These are phyloP conservation scores for Mycena rosella DNA, from an alignment of 768 basidiomycete genomes.

Conservation along the genomic window DNA sequence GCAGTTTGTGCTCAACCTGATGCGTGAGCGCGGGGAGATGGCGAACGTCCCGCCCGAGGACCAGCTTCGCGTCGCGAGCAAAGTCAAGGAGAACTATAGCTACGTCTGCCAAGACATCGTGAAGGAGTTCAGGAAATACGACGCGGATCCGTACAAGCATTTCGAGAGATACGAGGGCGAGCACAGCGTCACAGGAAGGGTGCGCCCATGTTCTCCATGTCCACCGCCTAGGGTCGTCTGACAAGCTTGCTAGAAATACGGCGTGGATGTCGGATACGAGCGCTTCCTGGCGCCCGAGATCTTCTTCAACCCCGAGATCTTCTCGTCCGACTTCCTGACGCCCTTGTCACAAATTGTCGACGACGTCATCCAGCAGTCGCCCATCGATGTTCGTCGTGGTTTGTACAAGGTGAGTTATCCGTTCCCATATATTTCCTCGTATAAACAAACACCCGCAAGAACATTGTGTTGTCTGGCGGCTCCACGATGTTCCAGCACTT, in stretches of 20 bases:
- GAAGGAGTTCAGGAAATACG: slow-evolving; percentile 98
- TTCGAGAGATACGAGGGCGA: slow-evolving; percentile 96
- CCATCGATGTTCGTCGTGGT: slow-evolving; percentile 97
- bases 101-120: slow-evolving; percentile 99
- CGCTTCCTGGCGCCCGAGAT: slow-evolving; percentile 99
- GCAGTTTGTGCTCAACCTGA: slow-evolving; percentile 94
- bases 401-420: slow-evolving; percentile 82
- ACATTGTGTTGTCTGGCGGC: slow-evolving; percentile 96
- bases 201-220: slow-evolving; percentile 50
- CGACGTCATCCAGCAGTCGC: slow-evolving; percentile 93
- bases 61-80: slow-evolving; percentile 90
- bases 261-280: slow-evolving; percentile 96
- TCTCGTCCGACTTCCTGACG: slow-evolving; percentile 96
- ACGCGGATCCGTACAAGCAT: slow-evolving; percentile 94
- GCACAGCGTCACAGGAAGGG: slow-evolving; percentile 92
- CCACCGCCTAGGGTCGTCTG: slow-evolving; percentile 15
- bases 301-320: slow-evolving; percentile 99
- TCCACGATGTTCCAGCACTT: slow-evolving; percentile 99
- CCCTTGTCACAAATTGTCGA: slow-evolving; percentile 97
- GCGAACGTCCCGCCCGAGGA: slow-evolving; percentile 94
- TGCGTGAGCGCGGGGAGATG: slow-evolving; percentile 96
- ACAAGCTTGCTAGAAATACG: slow-evolving; percentile 80
- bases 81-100: slow-evolving; percentile 97
- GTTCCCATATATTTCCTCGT: not conserved
- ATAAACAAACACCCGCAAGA: slow-evolving; percentile 58